Evolutionary conservation across 2,329 filamentous ascomycete species (phyloP).

Genomic region (Fusarium buharicum): DNA sequence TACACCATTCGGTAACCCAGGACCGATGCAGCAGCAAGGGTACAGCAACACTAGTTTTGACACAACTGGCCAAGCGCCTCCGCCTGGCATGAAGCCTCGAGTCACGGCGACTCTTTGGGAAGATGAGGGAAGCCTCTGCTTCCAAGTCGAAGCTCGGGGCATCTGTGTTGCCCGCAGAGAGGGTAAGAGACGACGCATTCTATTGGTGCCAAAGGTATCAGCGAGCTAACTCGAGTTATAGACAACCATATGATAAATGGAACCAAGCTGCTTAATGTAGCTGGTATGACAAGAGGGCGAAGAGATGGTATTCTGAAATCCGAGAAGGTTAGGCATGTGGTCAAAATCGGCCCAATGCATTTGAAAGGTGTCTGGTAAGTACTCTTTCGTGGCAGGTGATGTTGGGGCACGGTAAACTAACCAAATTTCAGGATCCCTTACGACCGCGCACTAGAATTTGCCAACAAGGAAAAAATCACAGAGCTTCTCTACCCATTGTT

Average conservation of each 20-base stretch:
- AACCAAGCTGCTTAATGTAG: constrained; percentile 95
- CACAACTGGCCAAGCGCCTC: constrained; percentile 90
- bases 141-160: constrained; percentile 95
- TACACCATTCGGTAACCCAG: constrained; percentile 60
- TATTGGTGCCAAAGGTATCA: not conserved
- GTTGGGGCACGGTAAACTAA: constrained; percentile 39
- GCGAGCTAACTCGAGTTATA: constrained; percentile 50
- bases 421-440: constrained; percentile 83
- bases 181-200: constrained; percentile 64
- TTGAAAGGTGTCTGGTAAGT: constrained; percentile 95
- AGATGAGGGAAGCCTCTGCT: constrained; percentile 96
- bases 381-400: constrained; percentile 5
- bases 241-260: constrained; percentile 99
- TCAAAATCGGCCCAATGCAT: constrained; percentile 99
- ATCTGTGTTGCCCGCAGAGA: constrained; percentile 95
- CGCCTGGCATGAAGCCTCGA: constrained; percentile 93
- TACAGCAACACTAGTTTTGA: constrained; percentile 65
- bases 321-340: constrained; percentile 95
- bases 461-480: constrained; percentile 99
- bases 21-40: constrained; percentile 60
- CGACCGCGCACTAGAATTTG: constrained; percentile 96
- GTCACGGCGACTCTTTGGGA: constrained; percentile 98
- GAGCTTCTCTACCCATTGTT: constrained; percentile 95
- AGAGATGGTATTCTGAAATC: constrained; percentile 97
- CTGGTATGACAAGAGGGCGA: constrained; percentile 95